Percentiles rank a stretch among this genome's conserved stretches.
These are phyloP conservation scores for Emydomyces testavorans DNA, from an alignment of 2,329 filamentous ascomycete genomes.

Conservation along the genomic window DNA sequence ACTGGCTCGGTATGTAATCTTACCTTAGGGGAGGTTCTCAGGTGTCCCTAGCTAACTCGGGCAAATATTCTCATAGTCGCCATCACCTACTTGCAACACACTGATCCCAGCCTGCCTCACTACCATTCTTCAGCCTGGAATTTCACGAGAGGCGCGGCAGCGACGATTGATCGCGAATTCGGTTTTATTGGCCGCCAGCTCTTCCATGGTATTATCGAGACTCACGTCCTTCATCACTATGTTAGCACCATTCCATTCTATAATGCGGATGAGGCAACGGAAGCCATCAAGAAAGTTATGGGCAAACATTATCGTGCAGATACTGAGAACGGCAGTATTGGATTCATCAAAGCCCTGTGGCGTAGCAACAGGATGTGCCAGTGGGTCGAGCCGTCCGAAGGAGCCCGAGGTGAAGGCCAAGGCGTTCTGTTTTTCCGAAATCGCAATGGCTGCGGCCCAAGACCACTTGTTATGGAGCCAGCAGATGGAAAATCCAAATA, in stretches of 20 bases:
- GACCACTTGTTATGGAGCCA: constrained; percentile 8
- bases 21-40: no score
- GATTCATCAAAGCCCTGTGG: constrained; percentile 78
- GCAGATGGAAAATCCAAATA: constrained; percentile 3
- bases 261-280: constrained; percentile 83
- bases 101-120: constrained; percentile 85
- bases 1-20: constrained; percentile 96
- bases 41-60: background rate
- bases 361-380: constrained; percentile 76
- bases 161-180: constrained; percentile 94
- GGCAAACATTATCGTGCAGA: constrained; percentile 87
- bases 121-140: constrained; percentile 81
- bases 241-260: constrained; percentile 94
- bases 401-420: constrained; percentile 66
- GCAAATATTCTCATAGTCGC: constrained; percentile 50
- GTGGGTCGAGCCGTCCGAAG: constrained; percentile 89
- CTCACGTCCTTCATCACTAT: constrained; percentile 96
- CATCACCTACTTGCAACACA: constrained; percentile 96
- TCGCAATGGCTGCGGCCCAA: constrained; percentile 64
- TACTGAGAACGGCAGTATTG: constrained; percentile 59
- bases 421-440: constrained; percentile 92
- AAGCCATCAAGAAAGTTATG: constrained; percentile 92
- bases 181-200: constrained; percentile 86
- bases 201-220: constrained; percentile 93
- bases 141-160: constrained; percentile 83